Evolutionary conservation across 768 basidiomycete genomes (phyloP).

Genomic region (Podaxis carcinomalis): DNA sequence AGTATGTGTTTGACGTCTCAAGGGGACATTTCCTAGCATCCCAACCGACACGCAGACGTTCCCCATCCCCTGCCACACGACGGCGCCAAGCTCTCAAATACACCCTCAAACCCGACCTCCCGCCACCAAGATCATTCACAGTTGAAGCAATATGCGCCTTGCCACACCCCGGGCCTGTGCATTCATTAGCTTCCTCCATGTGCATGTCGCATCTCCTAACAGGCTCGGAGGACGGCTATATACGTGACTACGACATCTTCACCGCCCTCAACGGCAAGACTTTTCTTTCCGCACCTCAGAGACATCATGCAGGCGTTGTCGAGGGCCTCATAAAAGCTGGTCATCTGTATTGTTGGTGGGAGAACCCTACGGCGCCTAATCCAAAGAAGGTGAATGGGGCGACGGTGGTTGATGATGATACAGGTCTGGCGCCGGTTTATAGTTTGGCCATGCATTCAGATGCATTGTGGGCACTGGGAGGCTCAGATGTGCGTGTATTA

Average conservation of each 20-base stretch:
- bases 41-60: slow-evolving; percentile 21
- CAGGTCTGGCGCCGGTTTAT: slow-evolving; percentile 69
- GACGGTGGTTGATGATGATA: slow-evolving; percentile 41
- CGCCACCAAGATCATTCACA: slow-evolving; percentile 59
- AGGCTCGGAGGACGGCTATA: slow-evolving; percentile 91
- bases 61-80: slow-evolving; percentile 29
- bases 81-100: slow-evolving; percentile 34
- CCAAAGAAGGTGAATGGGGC: slow-evolving; percentile 22
- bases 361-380: slow-evolving; percentile 50
- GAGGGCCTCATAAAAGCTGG: slow-evolving; percentile 91
- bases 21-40: slow-evolving; percentile 10
- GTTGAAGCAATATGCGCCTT: slow-evolving; percentile 92
- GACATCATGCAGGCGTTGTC: slow-evolving; percentile 85
- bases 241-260: slow-evolving; percentile 91
- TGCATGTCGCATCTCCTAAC: slow-evolving; percentile 90
- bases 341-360: slow-evolving; percentile 88
- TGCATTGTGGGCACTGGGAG: slow-evolving; percentile 88
- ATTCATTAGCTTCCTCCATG: slow-evolving; percentile 79
- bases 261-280: slow-evolving; percentile 82
- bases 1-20: neutral
- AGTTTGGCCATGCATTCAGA: slow-evolving; percentile 91
- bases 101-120: neutral
- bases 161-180: slow-evolving; percentile 83
- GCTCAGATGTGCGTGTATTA: slow-evolving; percentile 64
- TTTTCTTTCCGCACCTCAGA: slow-evolving; percentile 83